phyloP scores from a whole-genome alignment of 768 basidiomycete genomes.

The Trametes cingulata region DNA sequence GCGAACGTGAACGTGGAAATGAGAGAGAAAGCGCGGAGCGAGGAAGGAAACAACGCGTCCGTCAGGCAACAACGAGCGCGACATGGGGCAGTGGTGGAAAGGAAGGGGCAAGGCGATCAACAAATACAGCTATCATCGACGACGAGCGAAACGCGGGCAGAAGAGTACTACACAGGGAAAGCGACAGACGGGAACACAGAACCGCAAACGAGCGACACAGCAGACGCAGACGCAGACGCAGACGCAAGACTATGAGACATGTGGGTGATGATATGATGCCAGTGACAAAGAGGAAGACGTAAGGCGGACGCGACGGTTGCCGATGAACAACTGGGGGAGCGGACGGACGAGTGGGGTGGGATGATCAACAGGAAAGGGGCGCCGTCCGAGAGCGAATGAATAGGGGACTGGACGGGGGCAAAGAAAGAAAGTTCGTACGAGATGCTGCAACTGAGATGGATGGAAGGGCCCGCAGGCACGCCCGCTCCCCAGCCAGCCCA shows the following conservation, averaged over 20 bases:
- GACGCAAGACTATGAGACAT: slow-evolving; percentile 19
- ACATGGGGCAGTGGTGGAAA: too few species aligned
- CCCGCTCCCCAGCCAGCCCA: not conserved
- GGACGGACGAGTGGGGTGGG: not conserved
- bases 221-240: slow-evolving; percentile 13
- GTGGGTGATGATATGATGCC: slow-evolving; percentile 8
- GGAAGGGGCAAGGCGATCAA: slow-evolving; percentile 3
- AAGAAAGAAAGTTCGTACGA: slow-evolving; percentile 8
- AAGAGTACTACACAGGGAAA: slow-evolving; percentile 16
- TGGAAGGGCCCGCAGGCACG: not conserved
- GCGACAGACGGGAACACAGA: slow-evolving; percentile 5
- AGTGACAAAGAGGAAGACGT: not conserved
- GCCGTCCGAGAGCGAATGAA: too few species aligned
- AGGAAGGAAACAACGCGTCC: not conserved
- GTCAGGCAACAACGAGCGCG: not conserved
- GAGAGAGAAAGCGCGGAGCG: not conserved
- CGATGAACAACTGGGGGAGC: not conserved
- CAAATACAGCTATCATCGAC: slow-evolving; percentile 21
- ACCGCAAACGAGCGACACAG: slow-evolving; percentile 15
- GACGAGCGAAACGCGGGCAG: not conserved
- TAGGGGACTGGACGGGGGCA: slow-evolving; percentile 3
- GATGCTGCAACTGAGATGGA: slow-evolving; percentile 13
- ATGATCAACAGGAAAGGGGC: too few species aligned
- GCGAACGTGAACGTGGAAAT: too few species aligned
- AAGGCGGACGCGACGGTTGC: not conserved